Evolutionary conservation across 2,329 filamentous ascomycete genomes (phyloP).

Genomic region (Berkeleyomyces rouxiae): DNA sequence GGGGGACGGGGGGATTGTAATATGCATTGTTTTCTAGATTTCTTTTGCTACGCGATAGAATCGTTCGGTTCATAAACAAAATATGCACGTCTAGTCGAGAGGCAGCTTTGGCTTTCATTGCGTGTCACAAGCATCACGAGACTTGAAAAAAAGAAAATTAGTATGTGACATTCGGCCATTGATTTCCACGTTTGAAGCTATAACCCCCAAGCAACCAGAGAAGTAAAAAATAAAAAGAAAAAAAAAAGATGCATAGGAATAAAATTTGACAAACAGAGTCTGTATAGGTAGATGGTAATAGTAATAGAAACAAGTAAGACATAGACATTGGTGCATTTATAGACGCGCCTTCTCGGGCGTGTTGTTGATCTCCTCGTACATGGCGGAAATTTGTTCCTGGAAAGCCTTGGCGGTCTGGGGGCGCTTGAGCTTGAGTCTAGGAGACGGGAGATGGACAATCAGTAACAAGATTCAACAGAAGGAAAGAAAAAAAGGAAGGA

Average conservation of each 20-base stretch:
- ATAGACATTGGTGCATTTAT: neutral
- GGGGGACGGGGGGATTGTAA: no score
- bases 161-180: neutral
- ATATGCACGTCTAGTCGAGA: no score
- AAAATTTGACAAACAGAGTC: neutral
- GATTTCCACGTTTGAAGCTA: neutral
- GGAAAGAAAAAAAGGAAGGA: neutral
- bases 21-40: no score
- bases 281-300: neutral
- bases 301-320: neutral
- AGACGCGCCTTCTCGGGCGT: constrained; percentile 6
- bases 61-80: no score
- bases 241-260: neutral
- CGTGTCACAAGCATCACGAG: no score
- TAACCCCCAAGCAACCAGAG: neutral
- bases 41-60: no score
- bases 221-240: neutral
- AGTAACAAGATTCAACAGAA: neutral
- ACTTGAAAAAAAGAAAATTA: no score
- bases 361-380: constrained; percentile 37
- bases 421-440: constrained; percentile 43
- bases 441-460: neutral
- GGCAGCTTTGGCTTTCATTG: no score
- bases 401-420: constrained; percentile 38
- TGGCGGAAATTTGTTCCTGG: constrained; percentile 34